Conservation (phyloP, 371 early-diverging fungal genomes). For the Mortierella sp. region DNA sequence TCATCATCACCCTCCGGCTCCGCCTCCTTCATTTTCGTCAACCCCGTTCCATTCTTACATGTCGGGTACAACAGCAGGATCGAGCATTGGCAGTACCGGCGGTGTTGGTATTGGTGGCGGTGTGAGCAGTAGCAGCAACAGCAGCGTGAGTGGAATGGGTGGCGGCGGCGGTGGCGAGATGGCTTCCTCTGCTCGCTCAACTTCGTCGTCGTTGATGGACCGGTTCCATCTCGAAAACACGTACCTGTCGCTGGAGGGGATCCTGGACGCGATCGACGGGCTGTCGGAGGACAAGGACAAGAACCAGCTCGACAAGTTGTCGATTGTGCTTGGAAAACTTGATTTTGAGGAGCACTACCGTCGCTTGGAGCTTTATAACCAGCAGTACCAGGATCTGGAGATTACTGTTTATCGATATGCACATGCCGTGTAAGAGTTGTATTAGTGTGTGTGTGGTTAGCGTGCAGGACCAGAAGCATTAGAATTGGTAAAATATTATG, state of each 20-base stretch:
- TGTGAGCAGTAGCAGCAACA: conserved; percentile 16
- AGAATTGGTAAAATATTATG: not conserved
- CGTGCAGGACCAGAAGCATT: not conserved
- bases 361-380: conserved; percentile 42
- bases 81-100: not conserved
- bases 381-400: conserved; percentile 33
- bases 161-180: conserved; percentile 12
- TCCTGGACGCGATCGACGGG: conserved; percentile 50
- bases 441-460: not conserved
- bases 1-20: not conserved
- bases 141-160: conserved; percentile 3
- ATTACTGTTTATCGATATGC: conserved; percentile 53
- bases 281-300: conserved; percentile 39
- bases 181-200: conserved; percentile 36
- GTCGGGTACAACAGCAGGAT: not conserved
- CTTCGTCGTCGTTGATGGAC: conserved; percentile 49
- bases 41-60: conserved; percentile 10
- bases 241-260: conserved; percentile 48
- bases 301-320: conserved; percentile 40
- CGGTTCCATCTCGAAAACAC: conserved; percentile 50
- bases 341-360: conserved; percentile 50
- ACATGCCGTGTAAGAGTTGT: conserved; percentile 29
- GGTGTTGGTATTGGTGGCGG: not conserved
- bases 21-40: conserved; percentile 7
- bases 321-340: conserved; percentile 44